Evolutionary conservation across 2,329 filamentous ascomycete genomes (phyloP).

Genomic region (Colletotrichum graminicola): DNA sequence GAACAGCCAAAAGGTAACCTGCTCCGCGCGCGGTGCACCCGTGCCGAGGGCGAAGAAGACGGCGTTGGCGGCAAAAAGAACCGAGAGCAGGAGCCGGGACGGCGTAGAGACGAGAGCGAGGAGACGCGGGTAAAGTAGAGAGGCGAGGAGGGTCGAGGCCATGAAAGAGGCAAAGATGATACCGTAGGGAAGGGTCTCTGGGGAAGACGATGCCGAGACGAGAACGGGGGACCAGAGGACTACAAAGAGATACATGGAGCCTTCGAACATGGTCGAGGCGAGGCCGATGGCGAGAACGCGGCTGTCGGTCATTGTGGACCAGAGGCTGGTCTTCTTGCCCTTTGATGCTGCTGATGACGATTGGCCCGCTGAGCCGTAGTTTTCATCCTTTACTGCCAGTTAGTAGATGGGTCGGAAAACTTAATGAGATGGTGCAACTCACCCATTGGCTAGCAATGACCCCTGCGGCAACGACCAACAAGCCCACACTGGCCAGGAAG

Average conservation of each 20-base stretch:
- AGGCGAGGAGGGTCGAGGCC: slow-evolving; percentile 70
- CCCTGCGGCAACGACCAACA: slow-evolving; percentile 57
- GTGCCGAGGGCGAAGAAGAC: slow-evolving; percentile 53
- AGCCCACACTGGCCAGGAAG: slow-evolving; percentile 55
- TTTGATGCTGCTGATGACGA: slow-evolving; percentile 24
- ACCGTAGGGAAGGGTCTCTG: slow-evolving; percentile 56
- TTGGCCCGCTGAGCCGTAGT: slow-evolving; percentile 56
- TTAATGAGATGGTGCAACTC: background rate
- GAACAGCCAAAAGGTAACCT: slow-evolving; percentile 65
- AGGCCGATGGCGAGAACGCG: slow-evolving; percentile 63
- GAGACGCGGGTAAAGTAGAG: slow-evolving; percentile 58
- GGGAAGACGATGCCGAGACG: slow-evolving; percentile 50
- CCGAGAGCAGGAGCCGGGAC: slow-evolving; percentile 50
- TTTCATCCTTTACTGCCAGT: slow-evolving; percentile 56
- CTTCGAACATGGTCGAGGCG: slow-evolving; percentile 68
- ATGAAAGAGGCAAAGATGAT: slow-evolving; percentile 70
- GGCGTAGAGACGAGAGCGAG: slow-evolving; percentile 36
- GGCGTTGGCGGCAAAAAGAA: slow-evolving; percentile 54
- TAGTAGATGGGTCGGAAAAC: background rate
- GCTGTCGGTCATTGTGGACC: slow-evolving; percentile 53
- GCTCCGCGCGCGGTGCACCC: slow-evolving; percentile 50
- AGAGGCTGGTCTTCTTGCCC: slow-evolving; percentile 40
- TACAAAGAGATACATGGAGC: slow-evolving; percentile 70
- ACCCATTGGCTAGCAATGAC: slow-evolving; percentile 63
- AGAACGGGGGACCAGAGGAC: slow-evolving; percentile 70